Base-by-base conservation (phyloP, 768 basidiomycete genomes). In the Boletellus emodensis region DNA sequence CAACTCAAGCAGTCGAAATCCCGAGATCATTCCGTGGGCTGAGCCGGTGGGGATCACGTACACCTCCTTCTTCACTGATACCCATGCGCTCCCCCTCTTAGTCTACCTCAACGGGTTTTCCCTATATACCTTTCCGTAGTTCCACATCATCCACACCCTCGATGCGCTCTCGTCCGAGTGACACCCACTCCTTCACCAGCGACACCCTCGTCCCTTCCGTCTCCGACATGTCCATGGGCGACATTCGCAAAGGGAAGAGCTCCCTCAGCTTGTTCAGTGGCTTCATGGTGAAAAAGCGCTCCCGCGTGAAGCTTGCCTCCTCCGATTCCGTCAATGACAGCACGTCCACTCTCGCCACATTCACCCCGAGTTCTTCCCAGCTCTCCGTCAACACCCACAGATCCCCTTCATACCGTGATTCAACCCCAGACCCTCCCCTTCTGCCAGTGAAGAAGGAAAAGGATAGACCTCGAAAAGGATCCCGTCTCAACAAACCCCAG, bases 221-320 rank as follows among this genome's bases (percentile, higher is more conserved):
- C 57, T 70, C 59, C 56, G 74, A 60, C 60, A 62, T 45, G 70
- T 62, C 74, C 24, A 56, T 74, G 37, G 57, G 54, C 43, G 66
- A 73, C 34, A 50, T 63, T 0, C 76, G 76, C 44, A 83, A 74
- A 64, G 62, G 71, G 32, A 83, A 79, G 64, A 71, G 76, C 9
- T 78, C 77, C 14, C 63, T 80, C 38, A 62, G 61, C 51, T 62
- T 58, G 15, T 66, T 79, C 48, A 66, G 67, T 46, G 71, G 74
- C 56, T 69, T 69, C 54, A 67, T 65, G 55, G 77, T 61, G 67
- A 74, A 61, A 60, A 65, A 62, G 63, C 71, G 67, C 55, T 70
- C 72, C 37, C 71, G 74, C 39, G 66, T 71, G 45, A 68, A 64
- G 69, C 67, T 71, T 66, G 67, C 62, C 63, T 59, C 69, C 70